Conservation (phyloP, 345 rosid species). For the Lepidium aucheri region DNA sequence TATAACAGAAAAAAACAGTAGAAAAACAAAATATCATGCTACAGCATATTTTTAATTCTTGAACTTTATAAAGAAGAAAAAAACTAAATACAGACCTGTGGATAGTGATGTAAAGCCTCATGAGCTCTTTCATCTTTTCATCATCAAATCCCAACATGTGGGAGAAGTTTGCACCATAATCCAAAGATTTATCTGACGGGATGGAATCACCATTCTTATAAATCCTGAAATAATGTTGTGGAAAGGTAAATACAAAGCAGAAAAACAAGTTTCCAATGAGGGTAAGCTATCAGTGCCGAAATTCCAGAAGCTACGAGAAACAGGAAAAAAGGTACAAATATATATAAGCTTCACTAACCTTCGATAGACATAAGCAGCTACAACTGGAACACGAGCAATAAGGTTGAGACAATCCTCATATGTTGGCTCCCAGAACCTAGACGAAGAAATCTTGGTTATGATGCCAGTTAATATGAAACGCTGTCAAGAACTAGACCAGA, state of each 20-base stretch:
- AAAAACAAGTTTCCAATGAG: background rate
- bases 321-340: background rate
- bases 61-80: background rate
- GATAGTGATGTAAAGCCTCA: conserved; percentile 96
- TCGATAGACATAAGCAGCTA: conserved; percentile 83
- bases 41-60: background rate
- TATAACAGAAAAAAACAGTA: conserved; percentile 28
- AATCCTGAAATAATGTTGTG: conserved; percentile 40
- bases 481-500: conserved; percentile 11
- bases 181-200: conserved; percentile 63
- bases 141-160: conserved; percentile 89
- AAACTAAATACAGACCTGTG: conserved; percentile 53
- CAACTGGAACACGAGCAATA: conserved; percentile 84
- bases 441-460: conserved; percentile 11
- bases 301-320: background rate
- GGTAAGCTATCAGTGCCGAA: background rate
- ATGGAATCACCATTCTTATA: conserved; percentile 75
- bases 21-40: background rate
- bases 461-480: conserved; percentile 1
- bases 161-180: conserved; percentile 88
- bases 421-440: conserved; percentile 97
- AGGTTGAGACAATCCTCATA: conserved; percentile 84
- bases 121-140: conserved; percentile 84
- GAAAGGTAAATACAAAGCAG: conserved; percentile 1
- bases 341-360: conserved; percentile 48